Conservation (phyloP, 352 stramenopile species). For the Globisporangium radiosum region DNA sequence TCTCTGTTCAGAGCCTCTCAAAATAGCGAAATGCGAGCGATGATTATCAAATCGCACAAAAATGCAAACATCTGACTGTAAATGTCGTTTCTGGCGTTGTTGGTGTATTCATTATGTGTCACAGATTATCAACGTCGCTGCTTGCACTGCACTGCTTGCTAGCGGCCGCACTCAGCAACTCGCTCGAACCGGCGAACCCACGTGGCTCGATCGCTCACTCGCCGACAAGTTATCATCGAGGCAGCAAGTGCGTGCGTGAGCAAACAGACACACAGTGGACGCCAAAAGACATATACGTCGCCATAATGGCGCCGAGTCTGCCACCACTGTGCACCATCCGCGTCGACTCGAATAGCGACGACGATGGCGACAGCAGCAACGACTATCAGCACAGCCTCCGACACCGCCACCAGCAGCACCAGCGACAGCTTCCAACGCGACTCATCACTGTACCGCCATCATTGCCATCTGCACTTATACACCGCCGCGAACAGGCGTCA, state of each 20-base stretch:
- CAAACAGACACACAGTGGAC: neutral
- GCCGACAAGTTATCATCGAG: neutral
- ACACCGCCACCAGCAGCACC: neutral
- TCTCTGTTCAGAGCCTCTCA: too few species aligned
- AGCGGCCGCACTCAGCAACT: neutral
- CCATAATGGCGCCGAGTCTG: slow-evolving; percentile 1
- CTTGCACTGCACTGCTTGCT: neutral
- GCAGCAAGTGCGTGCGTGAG: neutral
- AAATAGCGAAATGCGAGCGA: too few species aligned
- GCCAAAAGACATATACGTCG: neutral
- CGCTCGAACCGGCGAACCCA: neutral
- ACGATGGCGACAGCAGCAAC: neutral
- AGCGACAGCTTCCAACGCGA: too few species aligned
- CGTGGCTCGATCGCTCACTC: too few species aligned
- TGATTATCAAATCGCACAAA: neutral
- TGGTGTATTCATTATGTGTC: neutral
- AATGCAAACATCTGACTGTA: neutral
- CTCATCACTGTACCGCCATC: too few species aligned
- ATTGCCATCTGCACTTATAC: too few species aligned
- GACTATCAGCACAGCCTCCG: neutral
- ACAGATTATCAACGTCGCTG: neutral
- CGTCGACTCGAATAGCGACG: neutral
- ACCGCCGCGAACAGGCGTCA: too few species aligned
- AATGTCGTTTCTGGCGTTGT: neutral
- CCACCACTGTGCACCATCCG: neutral